phyloP scores from a whole-genome alignment of 768 basidiomycete genomes.

The Termitomyces sp. region DNA sequence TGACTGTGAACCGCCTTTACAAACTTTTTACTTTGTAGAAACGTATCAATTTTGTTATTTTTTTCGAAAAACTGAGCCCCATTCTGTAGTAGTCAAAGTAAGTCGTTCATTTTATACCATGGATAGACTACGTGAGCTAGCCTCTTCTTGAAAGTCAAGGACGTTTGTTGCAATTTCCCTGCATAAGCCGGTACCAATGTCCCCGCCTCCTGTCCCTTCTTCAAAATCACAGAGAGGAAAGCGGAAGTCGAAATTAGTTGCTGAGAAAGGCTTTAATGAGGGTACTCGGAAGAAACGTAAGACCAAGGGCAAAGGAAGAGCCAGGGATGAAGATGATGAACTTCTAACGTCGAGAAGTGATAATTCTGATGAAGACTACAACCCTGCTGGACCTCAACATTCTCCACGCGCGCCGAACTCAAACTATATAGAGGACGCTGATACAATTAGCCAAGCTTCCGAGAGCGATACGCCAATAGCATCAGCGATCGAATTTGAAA shows the following conservation, averaged over 20 bases:
- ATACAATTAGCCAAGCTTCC: slow-evolving; percentile 2
- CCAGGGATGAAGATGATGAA: slow-evolving; percentile 17
- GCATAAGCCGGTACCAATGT: slow-evolving; percentile 15
- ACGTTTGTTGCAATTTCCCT: slow-evolving; percentile 29
- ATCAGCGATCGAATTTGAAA: slow-evolving; percentile 36
- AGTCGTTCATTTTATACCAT: slow-evolving; percentile 1
- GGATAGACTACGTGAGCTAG: not conserved
- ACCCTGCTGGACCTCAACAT: slow-evolving; percentile 2
- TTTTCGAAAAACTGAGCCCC: slow-evolving; percentile 74
- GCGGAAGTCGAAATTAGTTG: slow-evolving; percentile 11
- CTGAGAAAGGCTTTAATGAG: slow-evolving; percentile 2
- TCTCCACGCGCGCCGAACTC: slow-evolving; percentile 5
- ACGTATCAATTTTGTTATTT: slow-evolving; percentile 91
- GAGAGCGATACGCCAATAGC: not conserved
- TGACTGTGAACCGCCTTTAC: not conserved
- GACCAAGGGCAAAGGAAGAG: slow-evolving; percentile 30
- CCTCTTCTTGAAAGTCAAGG: slow-evolving; percentile 25
- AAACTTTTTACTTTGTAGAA: slow-evolving; percentile 35
- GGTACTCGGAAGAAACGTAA: slow-evolving; percentile 27
- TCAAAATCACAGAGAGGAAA: slow-evolving; percentile 17
- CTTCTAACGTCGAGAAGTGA: slow-evolving; percentile 15
- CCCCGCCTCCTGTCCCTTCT: slow-evolving; percentile 12
- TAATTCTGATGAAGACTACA: slow-evolving; percentile 1
- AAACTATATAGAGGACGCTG: slow-evolving; percentile 22
- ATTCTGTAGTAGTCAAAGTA: slow-evolving; percentile 80